Percentiles rank a stretch among this genome's conserved stretches.
Evolutionary conservation across 768 basidiomycete species (phyloP).

Genomic region (Austroboletus eburneus): DNA sequence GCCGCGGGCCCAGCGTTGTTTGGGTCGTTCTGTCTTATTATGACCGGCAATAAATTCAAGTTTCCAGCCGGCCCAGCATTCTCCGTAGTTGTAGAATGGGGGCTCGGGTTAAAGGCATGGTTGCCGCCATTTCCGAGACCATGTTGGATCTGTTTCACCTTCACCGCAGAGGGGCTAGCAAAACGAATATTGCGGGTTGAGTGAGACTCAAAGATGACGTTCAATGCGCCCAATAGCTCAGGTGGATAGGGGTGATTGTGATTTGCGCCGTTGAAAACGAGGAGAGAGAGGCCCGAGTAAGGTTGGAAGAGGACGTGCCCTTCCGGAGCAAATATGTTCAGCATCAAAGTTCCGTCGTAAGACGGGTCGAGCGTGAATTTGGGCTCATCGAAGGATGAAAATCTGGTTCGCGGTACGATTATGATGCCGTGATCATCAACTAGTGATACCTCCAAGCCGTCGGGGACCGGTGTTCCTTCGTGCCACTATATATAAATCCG

Average conservation of each 20-base stretch:
- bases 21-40: too few relatives aligned
- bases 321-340: conserved; percentile 3
- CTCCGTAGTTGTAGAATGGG: too few relatives aligned
- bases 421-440: conserved; percentile 4
- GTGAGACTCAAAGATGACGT: conserved; percentile 9
- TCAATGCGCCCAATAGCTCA: conserved; percentile 8
- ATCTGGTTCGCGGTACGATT: not conserved
- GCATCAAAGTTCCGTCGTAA: conserved; percentile 6
- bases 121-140: not conserved
- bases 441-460: conserved; percentile 5
- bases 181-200: conserved; percentile 10
- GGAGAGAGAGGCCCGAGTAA: conserved; percentile 7
- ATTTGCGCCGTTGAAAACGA: too few relatives aligned
- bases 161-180: conserved; percentile 6
- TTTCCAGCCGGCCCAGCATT: too few relatives aligned
- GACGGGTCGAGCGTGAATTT: not conserved
- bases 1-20: too few relatives aligned
- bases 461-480: not conserved
- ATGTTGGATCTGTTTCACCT: not conserved
- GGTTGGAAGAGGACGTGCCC: conserved; percentile 1
- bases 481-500: conserved; percentile 2
- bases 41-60: too few relatives aligned
- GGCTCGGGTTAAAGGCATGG: not conserved
- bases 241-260: too few relatives aligned
- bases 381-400: not conserved